These are phyloP conservation scores for Aspergillus sp. DNA, from an alignment of 2,329 filamentous ascomycete species.

Conservation along the genomic window DNA sequence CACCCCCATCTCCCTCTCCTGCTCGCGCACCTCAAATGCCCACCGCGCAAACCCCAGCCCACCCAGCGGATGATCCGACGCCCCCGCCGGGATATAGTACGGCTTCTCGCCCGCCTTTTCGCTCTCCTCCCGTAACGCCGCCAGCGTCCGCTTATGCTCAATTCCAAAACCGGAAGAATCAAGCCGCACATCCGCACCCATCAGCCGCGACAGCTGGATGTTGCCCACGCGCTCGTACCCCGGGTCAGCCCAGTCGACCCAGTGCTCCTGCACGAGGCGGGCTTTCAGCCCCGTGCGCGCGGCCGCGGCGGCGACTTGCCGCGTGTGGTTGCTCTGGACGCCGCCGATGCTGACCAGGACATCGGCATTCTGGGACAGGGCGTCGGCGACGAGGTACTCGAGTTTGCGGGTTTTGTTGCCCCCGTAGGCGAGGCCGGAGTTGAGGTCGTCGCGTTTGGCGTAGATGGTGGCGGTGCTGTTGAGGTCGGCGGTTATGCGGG, in stretches of 20 bases:
- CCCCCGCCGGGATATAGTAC: slow-evolving; percentile 70
- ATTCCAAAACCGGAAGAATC: slow-evolving; percentile 64
- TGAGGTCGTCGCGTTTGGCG: slow-evolving; percentile 71
- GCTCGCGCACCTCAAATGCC: slow-evolving; percentile 65
- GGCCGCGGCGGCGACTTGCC: slow-evolving; percentile 63
- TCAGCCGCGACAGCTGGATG: slow-evolving; percentile 66
- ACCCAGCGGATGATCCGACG: slow-evolving; percentile 67
- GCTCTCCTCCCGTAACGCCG: slow-evolving; percentile 54
- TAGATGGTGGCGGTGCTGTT: slow-evolving; percentile 58
- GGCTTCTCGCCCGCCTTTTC: slow-evolving; percentile 55
- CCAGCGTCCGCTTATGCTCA: slow-evolving; percentile 63
- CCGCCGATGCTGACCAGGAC: slow-evolving; percentile 67
- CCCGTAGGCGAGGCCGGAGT: slow-evolving; percentile 64
- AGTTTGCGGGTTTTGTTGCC: slow-evolving; percentile 70
- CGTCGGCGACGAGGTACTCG: slow-evolving; percentile 67
- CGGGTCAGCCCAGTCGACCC: slow-evolving; percentile 61
- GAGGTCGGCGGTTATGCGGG: slow-evolving; percentile 61
- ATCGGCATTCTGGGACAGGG: slow-evolving; percentile 54
- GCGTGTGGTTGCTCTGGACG: slow-evolving; percentile 68
- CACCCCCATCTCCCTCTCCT: slow-evolving; percentile 60
- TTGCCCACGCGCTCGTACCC: slow-evolving; percentile 66
- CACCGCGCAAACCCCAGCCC: slow-evolving; percentile 69
- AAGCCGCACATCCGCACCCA: slow-evolving; percentile 63
- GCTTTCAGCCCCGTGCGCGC: slow-evolving; percentile 53
- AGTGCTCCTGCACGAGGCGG: slow-evolving; percentile 62